These are phyloP conservation scores for Albifimbria verrucaria DNA, from an alignment of 2,329 filamentous ascomycete genomes.

Conservation along the genomic window DNA sequence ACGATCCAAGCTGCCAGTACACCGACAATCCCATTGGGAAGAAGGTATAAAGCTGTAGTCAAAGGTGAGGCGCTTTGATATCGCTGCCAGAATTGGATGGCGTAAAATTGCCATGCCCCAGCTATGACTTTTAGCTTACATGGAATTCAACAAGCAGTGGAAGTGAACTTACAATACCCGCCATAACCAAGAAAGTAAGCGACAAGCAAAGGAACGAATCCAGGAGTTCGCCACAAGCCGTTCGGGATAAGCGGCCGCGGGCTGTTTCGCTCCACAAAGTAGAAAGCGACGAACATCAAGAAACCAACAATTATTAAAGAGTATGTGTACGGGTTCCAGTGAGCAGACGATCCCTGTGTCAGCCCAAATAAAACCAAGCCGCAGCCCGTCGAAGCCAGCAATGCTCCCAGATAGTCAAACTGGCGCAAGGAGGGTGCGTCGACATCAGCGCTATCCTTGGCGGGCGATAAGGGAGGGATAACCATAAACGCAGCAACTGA, in stretches of 20 bases:
- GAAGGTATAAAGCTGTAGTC: slow-evolving; percentile 38
- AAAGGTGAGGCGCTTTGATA: slow-evolving; percentile 34
- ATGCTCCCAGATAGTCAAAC: slow-evolving; percentile 4
- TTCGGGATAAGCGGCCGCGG: slow-evolving; percentile 54
- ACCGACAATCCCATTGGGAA: slow-evolving; percentile 41
- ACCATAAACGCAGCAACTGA: slow-evolving; percentile 15
- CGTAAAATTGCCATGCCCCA: slow-evolving; percentile 31
- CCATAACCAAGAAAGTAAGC: slow-evolving; percentile 1
- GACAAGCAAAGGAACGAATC: not conserved
- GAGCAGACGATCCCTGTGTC: slow-evolving; percentile 57
- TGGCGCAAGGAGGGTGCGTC: not conserved
- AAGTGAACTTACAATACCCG: not conserved
- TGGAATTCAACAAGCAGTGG: not conserved
- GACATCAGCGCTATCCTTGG: slow-evolving; percentile 1
- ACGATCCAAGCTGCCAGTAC: slow-evolving; percentile 43
- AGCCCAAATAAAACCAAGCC: slow-evolving; percentile 43
- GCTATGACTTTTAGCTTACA: slow-evolving; percentile 6
- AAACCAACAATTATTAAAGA: slow-evolving; percentile 51
- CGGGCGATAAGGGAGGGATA: slow-evolving; percentile 8
- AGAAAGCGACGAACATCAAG: slow-evolving; percentile 48
- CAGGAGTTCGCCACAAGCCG: slow-evolving; percentile 15
- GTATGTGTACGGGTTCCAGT: slow-evolving; percentile 55
- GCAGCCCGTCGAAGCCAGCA: slow-evolving; percentile 38
- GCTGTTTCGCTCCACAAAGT: slow-evolving; percentile 46
- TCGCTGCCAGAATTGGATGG: slow-evolving; percentile 33